phyloP scores from a whole-genome alignment of 352 stramenopile species.

The Pythium sukuiense region DNA sequence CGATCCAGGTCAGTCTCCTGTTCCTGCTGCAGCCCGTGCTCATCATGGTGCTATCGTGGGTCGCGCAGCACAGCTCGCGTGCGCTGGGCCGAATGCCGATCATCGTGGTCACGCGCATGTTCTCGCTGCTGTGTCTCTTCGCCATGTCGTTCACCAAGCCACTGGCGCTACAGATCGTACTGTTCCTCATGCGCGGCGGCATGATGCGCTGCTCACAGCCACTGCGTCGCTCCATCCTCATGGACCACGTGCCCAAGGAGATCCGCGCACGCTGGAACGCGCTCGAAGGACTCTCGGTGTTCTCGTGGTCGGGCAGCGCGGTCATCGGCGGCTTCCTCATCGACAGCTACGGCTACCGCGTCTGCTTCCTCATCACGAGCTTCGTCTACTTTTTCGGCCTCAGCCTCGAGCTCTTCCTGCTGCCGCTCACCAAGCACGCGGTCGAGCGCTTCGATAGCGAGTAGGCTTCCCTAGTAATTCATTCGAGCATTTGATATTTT shows the following conservation, averaged over 20 bases:
- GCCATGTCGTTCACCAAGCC: constrained; percentile 66
- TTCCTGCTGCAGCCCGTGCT: constrained; percentile 74
- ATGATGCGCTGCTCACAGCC: constrained; percentile 88
- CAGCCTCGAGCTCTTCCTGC: constrained; percentile 54
- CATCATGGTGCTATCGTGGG: constrained; percentile 60
- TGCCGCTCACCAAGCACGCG: constrained; percentile 66
- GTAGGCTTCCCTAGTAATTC: background rate
- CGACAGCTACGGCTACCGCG: constrained; percentile 74
- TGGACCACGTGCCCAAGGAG: constrained; percentile 79
- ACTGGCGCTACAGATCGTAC: constrained; percentile 53
- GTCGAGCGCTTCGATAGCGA: constrained; percentile 37
- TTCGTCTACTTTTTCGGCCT: constrained; percentile 68
- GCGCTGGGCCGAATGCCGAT: constrained; percentile 66
- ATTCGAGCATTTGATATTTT: constrained; percentile 11
- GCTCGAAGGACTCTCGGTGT: constrained; percentile 73
- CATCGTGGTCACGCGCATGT: constrained; percentile 62
- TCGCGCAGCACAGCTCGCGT: constrained; percentile 51
- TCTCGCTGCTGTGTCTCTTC: constrained; percentile 62
- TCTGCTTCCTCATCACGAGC: constrained; percentile 79
- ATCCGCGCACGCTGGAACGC: constrained; percentile 82
- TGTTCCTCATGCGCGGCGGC: constrained; percentile 75
- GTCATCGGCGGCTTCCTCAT: constrained; percentile 81
- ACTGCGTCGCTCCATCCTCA: constrained; percentile 72
- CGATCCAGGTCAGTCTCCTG: constrained; percentile 70
- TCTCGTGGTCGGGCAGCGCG: constrained; percentile 78